These are phyloP conservation scores for Citrus hindsii DNA, from an alignment of 345 rosid genomes.

Conservation along the genomic window DNA sequence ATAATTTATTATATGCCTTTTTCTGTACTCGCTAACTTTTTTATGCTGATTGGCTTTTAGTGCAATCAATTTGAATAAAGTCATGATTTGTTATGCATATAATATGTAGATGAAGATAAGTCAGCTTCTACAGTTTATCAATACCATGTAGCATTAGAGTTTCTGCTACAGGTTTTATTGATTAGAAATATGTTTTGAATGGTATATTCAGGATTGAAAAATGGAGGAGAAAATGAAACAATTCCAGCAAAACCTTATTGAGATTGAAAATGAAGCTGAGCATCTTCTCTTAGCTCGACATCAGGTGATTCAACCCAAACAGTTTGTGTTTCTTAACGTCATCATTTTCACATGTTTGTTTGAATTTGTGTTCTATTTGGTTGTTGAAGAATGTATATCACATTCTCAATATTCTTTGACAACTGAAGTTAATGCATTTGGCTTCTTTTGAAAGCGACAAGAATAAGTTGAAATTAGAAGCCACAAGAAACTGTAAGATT, in stretches of 20 bases:
- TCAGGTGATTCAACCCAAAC: conserved; percentile 37
- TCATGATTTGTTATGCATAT: neutral
- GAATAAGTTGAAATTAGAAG: neutral
- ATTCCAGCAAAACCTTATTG: conserved; percentile 39
- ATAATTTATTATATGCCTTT: neutral
- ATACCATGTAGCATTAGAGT: neutral
- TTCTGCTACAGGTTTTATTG: neutral
- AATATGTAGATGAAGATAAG: neutral
- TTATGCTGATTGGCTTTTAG: neutral
- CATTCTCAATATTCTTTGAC: neutral
- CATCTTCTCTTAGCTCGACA: conserved; percentile 53
- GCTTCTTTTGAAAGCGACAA: neutral
- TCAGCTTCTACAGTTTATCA: neutral
- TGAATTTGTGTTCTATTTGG: neutral
- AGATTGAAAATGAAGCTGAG: conserved; percentile 78
- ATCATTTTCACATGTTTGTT: neutral
- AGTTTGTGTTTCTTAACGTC: neutral
- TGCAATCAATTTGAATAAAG: neutral
- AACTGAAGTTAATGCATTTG: conserved; percentile 1
- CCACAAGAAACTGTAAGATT: neutral
- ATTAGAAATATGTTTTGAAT: neutral
- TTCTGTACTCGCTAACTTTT: neutral
- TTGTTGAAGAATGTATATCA: neutral
- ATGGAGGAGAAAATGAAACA: conserved; percentile 65
- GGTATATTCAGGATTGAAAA: conserved; percentile 3